phyloP scores from a whole-genome alignment of 768 basidiomycete genomes.

The Tremella fuciformis region DNA sequence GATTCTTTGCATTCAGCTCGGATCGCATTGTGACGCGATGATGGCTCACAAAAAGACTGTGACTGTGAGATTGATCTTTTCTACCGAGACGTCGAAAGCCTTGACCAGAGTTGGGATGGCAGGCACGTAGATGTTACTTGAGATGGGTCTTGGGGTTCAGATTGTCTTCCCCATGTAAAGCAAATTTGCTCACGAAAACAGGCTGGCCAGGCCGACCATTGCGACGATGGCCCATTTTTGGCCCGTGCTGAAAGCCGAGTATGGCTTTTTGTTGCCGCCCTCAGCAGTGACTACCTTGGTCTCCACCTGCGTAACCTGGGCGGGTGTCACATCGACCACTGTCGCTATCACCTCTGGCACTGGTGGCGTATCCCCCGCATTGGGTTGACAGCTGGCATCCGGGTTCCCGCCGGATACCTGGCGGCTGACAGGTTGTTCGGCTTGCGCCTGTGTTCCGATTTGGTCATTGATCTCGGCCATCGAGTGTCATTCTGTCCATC shows the following conservation, averaged over 20 bases:
- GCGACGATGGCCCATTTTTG: slow-evolving; percentile 34
- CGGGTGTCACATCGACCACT: too few relatives aligned
- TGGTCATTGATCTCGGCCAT: too few relatives aligned
- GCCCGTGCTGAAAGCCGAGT: slow-evolving; percentile 22
- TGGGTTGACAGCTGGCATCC: too few relatives aligned
- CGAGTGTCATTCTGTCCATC: too few relatives aligned
- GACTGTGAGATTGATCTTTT: slow-evolving; percentile 75
- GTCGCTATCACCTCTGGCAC: too few relatives aligned
- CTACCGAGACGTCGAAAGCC: slow-evolving; percentile 65
- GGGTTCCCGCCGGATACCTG: too few relatives aligned
- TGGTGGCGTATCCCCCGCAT: too few relatives aligned
- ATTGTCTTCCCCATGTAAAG: neutral
- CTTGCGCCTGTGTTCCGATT: too few relatives aligned
- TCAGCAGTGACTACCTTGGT: too few relatives aligned
- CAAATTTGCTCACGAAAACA: slow-evolving; percentile 28
- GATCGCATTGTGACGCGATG: neutral
- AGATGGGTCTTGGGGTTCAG: slow-evolving; percentile 56
- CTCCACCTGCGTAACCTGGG: too few relatives aligned
- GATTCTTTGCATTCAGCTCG: slow-evolving; percentile 13
- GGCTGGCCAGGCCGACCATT: slow-evolving; percentile 35
- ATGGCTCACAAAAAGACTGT: slow-evolving; percentile 63
- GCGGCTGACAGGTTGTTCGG: too few relatives aligned
- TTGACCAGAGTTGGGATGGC: slow-evolving; percentile 67
- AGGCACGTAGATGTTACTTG: slow-evolving; percentile 75
- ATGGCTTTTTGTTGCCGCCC: slow-evolving; percentile 7